Percentiles rank a stretch among this genome's conserved stretches.
Evolutionary conservation across 1,139 yeast species (phyloP).

Genomic region (Geotrichum macrosporum): DNA sequence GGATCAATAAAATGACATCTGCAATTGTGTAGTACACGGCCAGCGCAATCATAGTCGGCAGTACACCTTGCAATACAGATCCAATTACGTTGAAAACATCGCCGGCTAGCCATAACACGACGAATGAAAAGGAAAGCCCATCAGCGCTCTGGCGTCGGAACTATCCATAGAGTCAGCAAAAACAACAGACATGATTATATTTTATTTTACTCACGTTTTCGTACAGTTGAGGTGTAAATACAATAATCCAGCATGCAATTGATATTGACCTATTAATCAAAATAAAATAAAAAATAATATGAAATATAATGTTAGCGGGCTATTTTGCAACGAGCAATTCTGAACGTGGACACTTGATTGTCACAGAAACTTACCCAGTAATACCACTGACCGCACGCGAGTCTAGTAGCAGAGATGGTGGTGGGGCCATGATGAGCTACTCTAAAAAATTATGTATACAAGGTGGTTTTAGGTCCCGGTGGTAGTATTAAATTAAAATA

Average conservation of each 20-base stretch:
- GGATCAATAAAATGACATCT: conserved; percentile 74
- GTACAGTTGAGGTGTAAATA: conserved; percentile 93
- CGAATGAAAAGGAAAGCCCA: conserved; percentile 77
- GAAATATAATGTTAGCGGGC: conserved; percentile 7
- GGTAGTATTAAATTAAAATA: no score
- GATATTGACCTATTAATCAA: conserved; percentile 60
- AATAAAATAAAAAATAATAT: not conserved
- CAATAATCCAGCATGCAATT: conserved; percentile 95
- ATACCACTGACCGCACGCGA: conserved; percentile 83
- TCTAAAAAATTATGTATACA: no score
- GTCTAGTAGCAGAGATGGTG: conserved; percentile 55
- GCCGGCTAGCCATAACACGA: conserved; percentile 82
- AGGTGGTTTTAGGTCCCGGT: no score
- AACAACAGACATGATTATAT: no score
- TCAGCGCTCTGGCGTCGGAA: conserved; percentile 78
- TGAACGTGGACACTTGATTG: not conserved
- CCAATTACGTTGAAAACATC: conserved; percentile 90
- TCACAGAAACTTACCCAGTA: conserved; percentile 51
- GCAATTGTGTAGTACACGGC: conserved; percentile 92
- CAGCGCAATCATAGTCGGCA: conserved; percentile 81
- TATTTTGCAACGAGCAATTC: not conserved
- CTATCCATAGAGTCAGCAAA: conserved; percentile 22
- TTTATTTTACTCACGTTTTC: conserved; percentile 69
- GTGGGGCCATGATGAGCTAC: conserved; percentile 31
- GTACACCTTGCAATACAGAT: conserved; percentile 77